Percentiles rank a stretch among this genome's conserved stretches.
These are phyloP conservation scores for Verticillium albo-atrum DNA, from an alignment of 2,329 filamentous ascomycete genomes.

Conservation along the genomic window DNA sequence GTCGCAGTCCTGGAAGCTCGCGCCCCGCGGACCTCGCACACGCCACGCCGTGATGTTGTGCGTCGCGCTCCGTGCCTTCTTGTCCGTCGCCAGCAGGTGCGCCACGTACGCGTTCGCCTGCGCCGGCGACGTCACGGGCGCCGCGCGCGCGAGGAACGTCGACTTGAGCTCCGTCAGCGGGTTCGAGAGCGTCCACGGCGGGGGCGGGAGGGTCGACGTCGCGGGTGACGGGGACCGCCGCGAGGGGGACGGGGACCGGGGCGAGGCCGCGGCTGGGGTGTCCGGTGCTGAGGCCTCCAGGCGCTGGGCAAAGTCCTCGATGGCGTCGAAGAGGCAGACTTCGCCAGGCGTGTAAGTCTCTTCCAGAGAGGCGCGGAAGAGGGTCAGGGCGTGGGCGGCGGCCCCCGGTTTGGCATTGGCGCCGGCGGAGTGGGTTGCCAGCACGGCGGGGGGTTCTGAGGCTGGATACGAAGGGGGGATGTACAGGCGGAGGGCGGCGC, in stretches of 20 bases:
- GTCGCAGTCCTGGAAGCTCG: constrained; percentile 80
- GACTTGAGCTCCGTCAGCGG: constrained; percentile 78
- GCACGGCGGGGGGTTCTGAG: constrained; percentile 62
- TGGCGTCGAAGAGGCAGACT: constrained; percentile 87
- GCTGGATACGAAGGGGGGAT: constrained; percentile 75
- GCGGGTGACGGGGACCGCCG: constrained; percentile 16
- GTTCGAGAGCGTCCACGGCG: constrained; percentile 69
- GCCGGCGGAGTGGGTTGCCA: constrained; percentile 77
- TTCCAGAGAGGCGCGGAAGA: constrained; percentile 63
- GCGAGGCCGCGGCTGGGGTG: constrained; percentile 6
- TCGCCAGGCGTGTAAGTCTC: constrained; percentile 67
- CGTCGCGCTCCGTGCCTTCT: constrained; percentile 78
- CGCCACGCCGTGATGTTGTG: constrained; percentile 97
- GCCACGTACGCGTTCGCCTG: constrained; percentile 69
- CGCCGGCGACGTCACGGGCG: constrained; percentile 61
- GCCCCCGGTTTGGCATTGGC: constrained; percentile 63
- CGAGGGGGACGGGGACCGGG: constrained; percentile 5
- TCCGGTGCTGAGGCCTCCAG: constrained; percentile 11
- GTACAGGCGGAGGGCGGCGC: constrained; percentile 55
- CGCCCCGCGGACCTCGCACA: constrained; percentile 57
- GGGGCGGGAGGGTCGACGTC: neutral
- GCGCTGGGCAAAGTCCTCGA: constrained; percentile 59
- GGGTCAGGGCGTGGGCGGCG: constrained; percentile 64
- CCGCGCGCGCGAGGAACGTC: constrained; percentile 77
- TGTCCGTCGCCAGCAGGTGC: constrained; percentile 76